Percentiles rank a stretch among this genome's conserved stretches.
Evolutionary conservation across 192 early-diverging fungal species (phyloP).

Genomic region (Funneliformis mosseae): DNA sequence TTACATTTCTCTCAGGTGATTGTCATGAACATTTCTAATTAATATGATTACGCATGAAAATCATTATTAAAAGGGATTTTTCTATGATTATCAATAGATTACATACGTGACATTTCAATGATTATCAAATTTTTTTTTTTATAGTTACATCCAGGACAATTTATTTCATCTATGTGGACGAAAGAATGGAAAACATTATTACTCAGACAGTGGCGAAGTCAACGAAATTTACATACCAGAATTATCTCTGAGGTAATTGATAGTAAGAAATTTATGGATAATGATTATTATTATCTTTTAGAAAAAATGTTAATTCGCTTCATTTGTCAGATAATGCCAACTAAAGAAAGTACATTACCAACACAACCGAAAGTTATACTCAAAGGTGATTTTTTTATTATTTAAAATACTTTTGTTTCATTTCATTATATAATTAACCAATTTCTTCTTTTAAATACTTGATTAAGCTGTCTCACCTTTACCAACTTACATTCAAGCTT

Average conservation of each 20-base stretch:
- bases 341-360: neutral
- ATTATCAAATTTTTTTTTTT: too few species aligned
- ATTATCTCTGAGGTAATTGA: neutral
- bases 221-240: neutral
- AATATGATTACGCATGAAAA: too few species aligned
- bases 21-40: too few species aligned
- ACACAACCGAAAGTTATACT: neutral
- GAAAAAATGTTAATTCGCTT: neutral
- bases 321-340: neutral
- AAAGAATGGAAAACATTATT: neutral
- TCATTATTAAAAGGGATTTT: too few species aligned
- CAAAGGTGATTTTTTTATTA: neutral
- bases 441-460: neutral
- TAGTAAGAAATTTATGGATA: neutral
- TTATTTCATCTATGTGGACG: neutral
- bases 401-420: neutral
- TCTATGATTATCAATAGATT: too few species aligned
- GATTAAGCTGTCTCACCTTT: conserved; percentile 37
- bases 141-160: too few species aligned
- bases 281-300: too few species aligned
- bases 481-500: conserved; percentile 65
- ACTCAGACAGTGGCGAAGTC: neutral
- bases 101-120: too few species aligned
- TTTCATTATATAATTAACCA: neutral
- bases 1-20: too few species aligned